phyloP scores from a whole-genome alignment of 2,329 filamentous ascomycete genomes.

The Sclerotiophoma versabilis region DNA sequence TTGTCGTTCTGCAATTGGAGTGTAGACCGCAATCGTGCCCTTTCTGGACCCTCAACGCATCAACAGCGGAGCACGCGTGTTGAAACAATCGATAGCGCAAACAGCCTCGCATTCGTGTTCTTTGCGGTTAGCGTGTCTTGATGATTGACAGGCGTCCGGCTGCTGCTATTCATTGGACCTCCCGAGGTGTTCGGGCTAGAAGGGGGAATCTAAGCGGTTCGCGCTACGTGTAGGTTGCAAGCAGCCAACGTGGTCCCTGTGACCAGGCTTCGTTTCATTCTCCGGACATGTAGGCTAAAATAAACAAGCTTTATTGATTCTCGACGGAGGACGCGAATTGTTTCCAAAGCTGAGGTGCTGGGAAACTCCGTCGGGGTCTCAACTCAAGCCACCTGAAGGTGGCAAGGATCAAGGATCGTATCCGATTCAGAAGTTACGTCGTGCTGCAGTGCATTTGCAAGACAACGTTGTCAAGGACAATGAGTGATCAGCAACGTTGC shows the following conservation, averaged over 20 bases:
- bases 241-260: slow-evolving; percentile 19
- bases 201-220: slow-evolving; percentile 17
- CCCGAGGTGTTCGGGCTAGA: slow-evolving; percentile 10
- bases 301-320: slow-evolving; percentile 43
- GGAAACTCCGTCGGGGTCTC: slow-evolving; percentile 19
- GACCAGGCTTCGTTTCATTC: slow-evolving; percentile 28
- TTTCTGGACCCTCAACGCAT: slow-evolving; percentile 9
- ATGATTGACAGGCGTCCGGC: slow-evolving; percentile 20
- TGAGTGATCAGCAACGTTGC: neutral
- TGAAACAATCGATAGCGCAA: slow-evolving; percentile 18
- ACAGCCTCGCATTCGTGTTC: slow-evolving; percentile 19
- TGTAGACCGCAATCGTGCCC: neutral
- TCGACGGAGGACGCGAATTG: slow-evolving; percentile 19
- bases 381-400: slow-evolving; percentile 7
- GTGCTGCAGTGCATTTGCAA: slow-evolving; percentile 3
- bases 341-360: slow-evolving; percentile 25
- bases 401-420: slow-evolving; percentile 20
- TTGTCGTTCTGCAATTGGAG: neutral
- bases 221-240: slow-evolving; percentile 7
- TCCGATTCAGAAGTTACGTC: slow-evolving; percentile 6
- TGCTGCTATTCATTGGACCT: slow-evolving; percentile 14
- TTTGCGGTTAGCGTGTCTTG: slow-evolving; percentile 6
- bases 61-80: slow-evolving; percentile 14
- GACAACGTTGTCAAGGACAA: neutral
- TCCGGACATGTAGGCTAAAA: slow-evolving; percentile 26